Percentiles rank a stretch among this genome's conserved stretches.
Evolutionary conservation across 257 asterid species (phyloP).

Genomic region (Fraxinus anomala): DNA sequence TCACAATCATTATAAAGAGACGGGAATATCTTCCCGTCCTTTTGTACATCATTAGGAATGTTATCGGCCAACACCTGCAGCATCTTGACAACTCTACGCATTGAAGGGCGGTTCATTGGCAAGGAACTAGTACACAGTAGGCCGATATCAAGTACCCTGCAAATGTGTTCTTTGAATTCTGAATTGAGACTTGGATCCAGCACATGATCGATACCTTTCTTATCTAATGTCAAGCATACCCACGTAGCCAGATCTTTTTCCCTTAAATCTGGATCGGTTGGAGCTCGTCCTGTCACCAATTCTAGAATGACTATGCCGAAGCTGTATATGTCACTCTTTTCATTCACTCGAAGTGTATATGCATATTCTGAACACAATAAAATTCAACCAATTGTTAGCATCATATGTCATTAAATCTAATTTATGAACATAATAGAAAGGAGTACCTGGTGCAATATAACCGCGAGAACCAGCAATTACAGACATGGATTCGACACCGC

Average conservation of each 20-base stretch:
- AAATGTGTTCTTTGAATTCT: constrained; percentile 39
- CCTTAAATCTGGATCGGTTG: constrained; percentile 47
- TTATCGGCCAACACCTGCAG: constrained; percentile 46
- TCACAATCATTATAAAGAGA: constrained; percentile 13
- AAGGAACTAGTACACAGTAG: constrained; percentile 52
- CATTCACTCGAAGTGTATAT: constrained; percentile 72
- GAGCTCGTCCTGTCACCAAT: constrained; percentile 64
- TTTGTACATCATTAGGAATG: constrained; percentile 26
- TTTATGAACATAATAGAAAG: background rate
- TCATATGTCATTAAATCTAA: background rate
- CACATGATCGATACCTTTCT: constrained; percentile 45
- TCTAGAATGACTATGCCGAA: constrained; percentile 73
- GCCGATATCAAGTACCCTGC: constrained; percentile 55
- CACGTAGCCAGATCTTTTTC: constrained; percentile 59
- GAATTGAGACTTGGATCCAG: constrained; percentile 54
- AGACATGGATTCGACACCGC: constrained; percentile 63
- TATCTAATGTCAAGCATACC: constrained; percentile 45
- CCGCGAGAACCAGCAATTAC: constrained; percentile 83
- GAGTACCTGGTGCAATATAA: constrained; percentile 92
- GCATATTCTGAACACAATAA: constrained; percentile 58
- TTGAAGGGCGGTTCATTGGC: constrained; percentile 74
- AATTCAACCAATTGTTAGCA: constrained; percentile 13
- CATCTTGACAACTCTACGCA: constrained; percentile 70
- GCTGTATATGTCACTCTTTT: constrained; percentile 80
- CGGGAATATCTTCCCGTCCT: constrained; percentile 27